Evolutionary conservation across 2,329 filamentous ascomycete genomes (phyloP), one percentile per base, ranked within the genome.

Genomic region (Fusarium irregulare): DNA sequence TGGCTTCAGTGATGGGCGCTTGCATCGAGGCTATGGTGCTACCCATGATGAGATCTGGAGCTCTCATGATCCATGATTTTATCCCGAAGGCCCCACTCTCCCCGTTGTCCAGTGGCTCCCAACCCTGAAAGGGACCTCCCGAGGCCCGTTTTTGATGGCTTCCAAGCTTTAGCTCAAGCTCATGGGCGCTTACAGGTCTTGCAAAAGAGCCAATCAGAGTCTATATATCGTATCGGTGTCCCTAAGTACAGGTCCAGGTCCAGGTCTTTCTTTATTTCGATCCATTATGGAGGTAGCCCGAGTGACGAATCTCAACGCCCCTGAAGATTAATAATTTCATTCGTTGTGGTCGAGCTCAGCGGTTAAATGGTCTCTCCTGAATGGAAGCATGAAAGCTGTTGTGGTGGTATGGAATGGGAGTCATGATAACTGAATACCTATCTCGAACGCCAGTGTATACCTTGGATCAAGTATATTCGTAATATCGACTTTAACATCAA

Each of bases 111-210:
- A 62, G 56, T 73, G 66, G 68, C 63, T 56, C 65, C 64, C 58
- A 64, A 49, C 69, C 62, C 58, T 65, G 62, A 58, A 59, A 70
- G 69, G 59, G 60, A 28, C 59, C 47, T 66, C 64, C 68, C 67
- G 66, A 63, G 41, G 48, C 46, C 67, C 67, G 61, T 58, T 68
- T 61, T 45, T 57, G 51, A 34, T 64, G 60, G 60, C 63, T 59
- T 56, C 61, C 59, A 57, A 50, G 60, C 56, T 70, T 54, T 63
- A 62, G 63, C 62, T 71, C 51, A 60, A 71, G 72, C 63, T 68
- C 51, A 55, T 56, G 70, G 73, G 73, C 74, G 74, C 74, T 76
- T 76, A 76, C 67, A 73, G 53, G 56, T 54, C 66, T 61, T 50
- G 32, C 20, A 28, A 42, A n/a, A 40, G 40, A 62, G 23, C 74